Base-by-base conservation (phyloP, 2,329 filamentous ascomycete species). In the Penicillium fuscoglaucum region DNA sequence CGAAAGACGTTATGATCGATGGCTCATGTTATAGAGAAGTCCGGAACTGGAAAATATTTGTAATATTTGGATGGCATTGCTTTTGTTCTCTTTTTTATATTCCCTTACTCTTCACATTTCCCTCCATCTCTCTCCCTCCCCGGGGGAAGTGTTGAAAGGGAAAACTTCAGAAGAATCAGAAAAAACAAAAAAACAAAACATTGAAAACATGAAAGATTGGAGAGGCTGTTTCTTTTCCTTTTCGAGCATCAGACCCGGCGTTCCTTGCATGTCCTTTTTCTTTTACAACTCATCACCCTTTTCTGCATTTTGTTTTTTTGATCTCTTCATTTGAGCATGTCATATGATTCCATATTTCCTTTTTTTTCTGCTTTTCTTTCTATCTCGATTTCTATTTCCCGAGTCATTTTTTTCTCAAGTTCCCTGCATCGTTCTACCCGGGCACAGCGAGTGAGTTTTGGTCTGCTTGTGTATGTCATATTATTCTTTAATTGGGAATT, bases 1-100 rank as follows among this genome's bases (percentile, higher is more conserved):
- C 67, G 69, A 72, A 73, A 73, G 72, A 73, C 67, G 66, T 74
- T 74, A 76, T 70, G 74, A 75, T 75, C 71, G 68, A 74, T 72
- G 72, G 69, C 69, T 74, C 68, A 74, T 72, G 70, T 69, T 70
- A 75, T 76, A 75, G 72, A 74, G 67, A 72, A 70, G 70, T 66
- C 61, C 63, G 65, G 69, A 66, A 60, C 61, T 65, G 62, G 59
- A 64, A 62, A 57, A 52, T 50, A 60, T 57, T 64, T 68, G 65
- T 69, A 67, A 62, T 68, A 67, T 64, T 66, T 61, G 61, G 58
- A 62, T 60, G 59, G 61, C 60, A 56, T 63, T 57, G 52, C 61
- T 59, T 60, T 50, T 60, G 61, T 59, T 55, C 59, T 69, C 57
- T 47, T 37, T 55, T 56, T 37, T 26, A 19, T 35, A 48, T 35